A percentile compares a stretch with the other conserved stretches of the same genome.
phyloP scores from a whole-genome alignment of 257 asterid species.

The Penstemon eatonii region DNA sequence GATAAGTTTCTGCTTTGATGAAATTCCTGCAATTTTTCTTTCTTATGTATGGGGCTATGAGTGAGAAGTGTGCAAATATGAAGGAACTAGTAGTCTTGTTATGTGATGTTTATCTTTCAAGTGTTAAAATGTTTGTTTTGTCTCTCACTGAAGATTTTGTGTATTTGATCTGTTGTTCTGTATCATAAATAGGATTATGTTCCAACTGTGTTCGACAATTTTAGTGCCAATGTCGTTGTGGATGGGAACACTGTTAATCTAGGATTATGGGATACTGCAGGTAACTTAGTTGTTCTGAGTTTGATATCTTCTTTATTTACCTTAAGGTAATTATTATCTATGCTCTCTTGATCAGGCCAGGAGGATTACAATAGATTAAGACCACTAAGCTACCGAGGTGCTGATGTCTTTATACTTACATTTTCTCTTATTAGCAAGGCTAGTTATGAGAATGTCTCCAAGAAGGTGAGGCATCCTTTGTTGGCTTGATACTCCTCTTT shows the following conservation, averaged over 20 bases:
- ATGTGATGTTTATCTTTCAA: neutral
- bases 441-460: conserved; percentile 77
- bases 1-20: neutral
- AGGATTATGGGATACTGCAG: conserved; percentile 94
- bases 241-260: conserved; percentile 84
- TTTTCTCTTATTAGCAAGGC: conserved; percentile 93
- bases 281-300: conserved; percentile 32
- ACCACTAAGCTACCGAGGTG: conserved; percentile 92
- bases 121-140: neutral
- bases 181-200: conserved; percentile 65
- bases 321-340: conserved; percentile 15
- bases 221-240: conserved; percentile 84
- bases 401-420: conserved; percentile 88
- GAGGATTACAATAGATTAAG: conserved; percentile 87
- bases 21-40: conserved; percentile 9
- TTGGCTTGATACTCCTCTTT: neutral
- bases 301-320: neutral
- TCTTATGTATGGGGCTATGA: neutral
- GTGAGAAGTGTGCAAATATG: neutral
- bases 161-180: neutral
- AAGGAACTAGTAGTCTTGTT: conserved; percentile 13
- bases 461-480: conserved; percentile 50
- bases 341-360: conserved; percentile 56
- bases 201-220: conserved; percentile 91
- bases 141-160: neutral